Evolutionary conservation across 2,329 filamentous ascomycete genomes (phyloP).

Genomic region (Nemania sp.): DNA sequence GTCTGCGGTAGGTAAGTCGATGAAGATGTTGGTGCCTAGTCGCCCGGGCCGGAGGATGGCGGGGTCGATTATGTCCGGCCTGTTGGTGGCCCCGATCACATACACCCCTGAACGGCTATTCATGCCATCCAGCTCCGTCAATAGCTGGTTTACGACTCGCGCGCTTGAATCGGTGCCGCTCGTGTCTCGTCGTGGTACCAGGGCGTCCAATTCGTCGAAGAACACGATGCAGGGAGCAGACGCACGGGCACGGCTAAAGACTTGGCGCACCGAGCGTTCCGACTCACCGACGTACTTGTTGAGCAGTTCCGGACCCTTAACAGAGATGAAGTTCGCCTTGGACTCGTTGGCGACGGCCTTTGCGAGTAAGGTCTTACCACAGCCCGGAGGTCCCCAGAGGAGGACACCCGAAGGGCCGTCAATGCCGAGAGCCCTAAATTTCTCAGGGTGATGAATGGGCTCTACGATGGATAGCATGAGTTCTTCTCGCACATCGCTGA

Average conservation of each 20-base stretch:
- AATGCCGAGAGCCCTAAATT: constrained; percentile 78
- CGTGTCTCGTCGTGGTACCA: constrained; percentile 83
- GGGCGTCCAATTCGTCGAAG: constrained; percentile 95
- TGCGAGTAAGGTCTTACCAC: constrained; percentile 93
- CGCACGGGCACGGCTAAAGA: constrained; percentile 85
- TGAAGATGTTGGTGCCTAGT: constrained; percentile 84
- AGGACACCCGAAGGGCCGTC: constrained; percentile 83
- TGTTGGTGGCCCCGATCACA: constrained; percentile 92
- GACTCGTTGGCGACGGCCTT: constrained; percentile 96
- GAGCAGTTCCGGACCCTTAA: constrained; percentile 93
- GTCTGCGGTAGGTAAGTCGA: constrained; percentile 78
- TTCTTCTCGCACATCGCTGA: constrained; percentile 77
- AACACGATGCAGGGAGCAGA: constrained; percentile 93
- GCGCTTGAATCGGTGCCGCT: constrained; percentile 79
- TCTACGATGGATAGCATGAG: constrained; percentile 86
- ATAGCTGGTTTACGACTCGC: constrained; percentile 90
- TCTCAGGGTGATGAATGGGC: constrained; percentile 80
- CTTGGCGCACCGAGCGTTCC: constrained; percentile 87
- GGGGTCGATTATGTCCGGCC: constrained; percentile 94
- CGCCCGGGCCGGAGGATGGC: constrained; percentile 93
- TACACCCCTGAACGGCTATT: constrained; percentile 83
- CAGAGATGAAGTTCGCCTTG: constrained; percentile 96
- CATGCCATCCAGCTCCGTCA: constrained; percentile 91
- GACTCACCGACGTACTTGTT: constrained; percentile 99
- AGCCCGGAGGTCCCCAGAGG: constrained; percentile 95